A percentile compares a stretch with the other conserved stretches of the same genome.
Conservation (phyloP, 108 stramenopile species). For the Craspedostauros australis region DNA sequence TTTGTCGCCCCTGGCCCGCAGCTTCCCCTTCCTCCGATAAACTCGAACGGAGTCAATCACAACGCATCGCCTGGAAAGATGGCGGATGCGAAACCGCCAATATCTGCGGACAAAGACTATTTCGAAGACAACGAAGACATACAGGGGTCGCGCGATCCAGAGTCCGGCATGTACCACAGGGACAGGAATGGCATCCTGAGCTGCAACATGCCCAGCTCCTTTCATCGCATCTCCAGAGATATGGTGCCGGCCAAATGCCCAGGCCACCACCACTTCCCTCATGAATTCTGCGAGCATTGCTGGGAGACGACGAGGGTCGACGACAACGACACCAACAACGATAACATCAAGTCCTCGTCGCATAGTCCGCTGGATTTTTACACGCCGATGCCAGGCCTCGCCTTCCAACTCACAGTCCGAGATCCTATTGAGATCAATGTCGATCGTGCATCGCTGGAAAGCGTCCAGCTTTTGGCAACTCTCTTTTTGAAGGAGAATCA, state of each 20-base stretch:
- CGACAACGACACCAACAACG: neutral
- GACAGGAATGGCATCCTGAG: conserved; percentile 60
- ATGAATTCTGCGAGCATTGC: conserved; percentile 42
- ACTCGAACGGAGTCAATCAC: neutral
- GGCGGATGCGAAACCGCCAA: too few species aligned
- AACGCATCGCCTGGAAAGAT: neutral
- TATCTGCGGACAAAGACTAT: too few species aligned
- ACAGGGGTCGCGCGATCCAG: too few species aligned
- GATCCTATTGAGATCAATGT: conserved; percentile 74
- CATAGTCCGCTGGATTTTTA: conserved; percentile 31
- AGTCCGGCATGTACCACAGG: conserved; percentile 13
- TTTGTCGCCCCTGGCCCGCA: conserved; percentile 53
- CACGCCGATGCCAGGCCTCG: conserved; percentile 67
- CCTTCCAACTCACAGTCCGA: conserved; percentile 40
- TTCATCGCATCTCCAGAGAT: conserved; percentile 55
- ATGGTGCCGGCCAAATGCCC: conserved; percentile 34
- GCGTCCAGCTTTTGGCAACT: conserved; percentile 32
- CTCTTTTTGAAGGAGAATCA: conserved; percentile 35
- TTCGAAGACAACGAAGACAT: too few species aligned
- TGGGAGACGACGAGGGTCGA: conserved; percentile 29
- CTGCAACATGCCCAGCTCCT: conserved; percentile 45
- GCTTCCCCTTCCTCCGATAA: conserved; percentile 20
- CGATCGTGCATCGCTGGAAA: conserved; percentile 49
- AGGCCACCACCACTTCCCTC: conserved; percentile 39
- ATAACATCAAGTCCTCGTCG: neutral